phyloP scores from a whole-genome alignment of 495 filamentous ascomycete species.

The Jackrogersella minutella region DNA sequence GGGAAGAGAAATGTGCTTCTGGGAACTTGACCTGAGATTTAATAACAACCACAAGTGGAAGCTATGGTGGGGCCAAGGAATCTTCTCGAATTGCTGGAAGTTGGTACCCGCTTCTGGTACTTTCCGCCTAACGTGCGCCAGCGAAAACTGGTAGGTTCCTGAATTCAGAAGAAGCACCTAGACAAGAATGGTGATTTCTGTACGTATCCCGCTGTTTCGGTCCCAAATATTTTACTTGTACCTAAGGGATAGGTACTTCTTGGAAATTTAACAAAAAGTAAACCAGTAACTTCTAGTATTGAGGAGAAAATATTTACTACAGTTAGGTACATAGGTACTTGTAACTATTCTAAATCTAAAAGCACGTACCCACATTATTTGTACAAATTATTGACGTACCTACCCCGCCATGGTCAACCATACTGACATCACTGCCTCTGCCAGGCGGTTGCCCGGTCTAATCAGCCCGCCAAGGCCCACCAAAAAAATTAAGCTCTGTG shows the following conservation, averaged over 20 bases:
- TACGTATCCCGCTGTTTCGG: constrained; percentile 2
- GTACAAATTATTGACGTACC: background rate
- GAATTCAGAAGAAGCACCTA: constrained; percentile 25
- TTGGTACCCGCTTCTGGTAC: constrained; percentile 39
- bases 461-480: constrained; percentile 26
- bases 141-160: constrained; percentile 22
- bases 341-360: no score
- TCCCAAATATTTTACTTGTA: background rate
- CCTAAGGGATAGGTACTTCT: no score
- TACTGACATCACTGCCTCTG: constrained; percentile 34
- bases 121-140: constrained; percentile 30
- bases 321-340: background rate
- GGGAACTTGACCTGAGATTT: constrained; percentile 34
- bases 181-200: constrained; percentile 3
- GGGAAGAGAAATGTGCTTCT: constrained; percentile 7
- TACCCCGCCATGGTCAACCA: constrained; percentile 32
- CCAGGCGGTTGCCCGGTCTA: constrained; percentile 15
- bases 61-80: constrained; percentile 42
- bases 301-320: background rate
- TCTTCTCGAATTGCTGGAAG: constrained; percentile 41
- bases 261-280: no score
- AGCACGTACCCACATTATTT: no score
- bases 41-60: constrained; percentile 35
- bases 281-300: background rate
- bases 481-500: background rate